Base-by-base conservation (phyloP, 2,329 filamentous ascomycete species). In the Talaromyces sp. region DNA sequence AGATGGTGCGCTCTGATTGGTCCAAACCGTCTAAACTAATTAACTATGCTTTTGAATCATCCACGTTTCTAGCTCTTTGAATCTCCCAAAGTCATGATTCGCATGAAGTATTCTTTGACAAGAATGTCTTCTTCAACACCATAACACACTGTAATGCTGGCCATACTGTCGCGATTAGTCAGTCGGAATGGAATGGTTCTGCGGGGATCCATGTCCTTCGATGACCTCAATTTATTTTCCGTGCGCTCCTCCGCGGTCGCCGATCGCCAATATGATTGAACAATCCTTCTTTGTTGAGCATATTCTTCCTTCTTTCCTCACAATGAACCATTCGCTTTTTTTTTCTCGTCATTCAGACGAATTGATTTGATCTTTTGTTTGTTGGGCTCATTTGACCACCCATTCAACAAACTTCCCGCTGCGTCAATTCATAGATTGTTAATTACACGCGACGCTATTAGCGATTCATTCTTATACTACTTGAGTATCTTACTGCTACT, bases 131-230 rank as follows among this genome's bases (percentile, higher is more conserved):
- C 47, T 54, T 50, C 47, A 50, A 54, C 8, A 7, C 13, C 31
- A 7, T 31, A 13, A 54, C 13, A 37, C 27, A 33, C 14, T 22
- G 31, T 1, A 33, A 22, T 56, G 52, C 33, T 19, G 35, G 9
- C 3, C 9, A 37, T 13, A n/a, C 33, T 33, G 48, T 52, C 3
- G 48, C 24, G 56, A 65, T 64, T 62, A 61, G 67, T 71, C 72
- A 75, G 69, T 56, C 33, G 33, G 52, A 19, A n/a, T 27, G 45
- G 64, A 52, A 52, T 27, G 63, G 45, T 77, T 77, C 75, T 68
- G 72, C 69, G 72, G 72, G 70, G 68, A 72, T 77, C 75, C 69
- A 77, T 71, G 63, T 50, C 65, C 66, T 77, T 77, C 75, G 70
- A 76, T 72, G 54, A 60, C 43, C 1, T 37, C 45, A 58, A 54